Conservation (phyloP, 2,329 filamentous ascomycete species). For the Nannizziopsis arthrosporioides region DNA sequence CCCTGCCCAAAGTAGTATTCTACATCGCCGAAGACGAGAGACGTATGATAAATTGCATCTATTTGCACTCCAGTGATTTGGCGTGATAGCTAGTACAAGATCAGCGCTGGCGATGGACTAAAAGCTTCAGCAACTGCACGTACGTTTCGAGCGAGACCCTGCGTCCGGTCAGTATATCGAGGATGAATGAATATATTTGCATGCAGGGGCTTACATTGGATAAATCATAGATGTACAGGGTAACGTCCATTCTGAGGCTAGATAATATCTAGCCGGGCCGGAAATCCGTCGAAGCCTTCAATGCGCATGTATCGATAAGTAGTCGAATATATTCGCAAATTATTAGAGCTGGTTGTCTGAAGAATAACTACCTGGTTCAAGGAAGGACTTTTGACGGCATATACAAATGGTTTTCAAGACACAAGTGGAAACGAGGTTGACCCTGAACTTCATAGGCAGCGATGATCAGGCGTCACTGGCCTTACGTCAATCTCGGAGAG, state of each 20-base stretch:
- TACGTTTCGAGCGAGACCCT: constrained; percentile 46
- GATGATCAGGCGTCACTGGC: too few relatives aligned
- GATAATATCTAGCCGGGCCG: background rate
- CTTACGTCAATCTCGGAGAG: too few relatives aligned
- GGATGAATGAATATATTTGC: constrained; percentile 1
- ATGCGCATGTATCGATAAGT: too few relatives aligned
- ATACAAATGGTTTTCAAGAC: too few relatives aligned
- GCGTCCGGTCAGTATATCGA: constrained; percentile 6
- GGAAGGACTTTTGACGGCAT: too few relatives aligned
- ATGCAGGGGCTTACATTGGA: constrained; percentile 38
- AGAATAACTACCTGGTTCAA: too few relatives aligned
- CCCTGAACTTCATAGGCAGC: too few relatives aligned
- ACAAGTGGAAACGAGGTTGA: too few relatives aligned
- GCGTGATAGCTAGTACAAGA: constrained; percentile 40
- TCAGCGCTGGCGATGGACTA: background rate
- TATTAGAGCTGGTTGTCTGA: too few relatives aligned
- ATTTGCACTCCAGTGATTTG: constrained; percentile 57
- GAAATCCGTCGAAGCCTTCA: too few relatives aligned
- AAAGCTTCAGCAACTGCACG: constrained; percentile 12
- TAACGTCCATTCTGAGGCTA: constrained; percentile 52
- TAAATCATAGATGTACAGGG: constrained; percentile 68
- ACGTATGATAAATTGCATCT: constrained; percentile 91
- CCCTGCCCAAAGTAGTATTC: constrained; percentile 89
- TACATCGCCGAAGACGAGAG: constrained; percentile 67
- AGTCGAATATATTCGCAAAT: too few relatives aligned